Evolutionary conservation across 768 basidiomycete genomes (phyloP), one percentile per base, ranked within the genome.

Genomic region (Zangia roseola): DNA sequence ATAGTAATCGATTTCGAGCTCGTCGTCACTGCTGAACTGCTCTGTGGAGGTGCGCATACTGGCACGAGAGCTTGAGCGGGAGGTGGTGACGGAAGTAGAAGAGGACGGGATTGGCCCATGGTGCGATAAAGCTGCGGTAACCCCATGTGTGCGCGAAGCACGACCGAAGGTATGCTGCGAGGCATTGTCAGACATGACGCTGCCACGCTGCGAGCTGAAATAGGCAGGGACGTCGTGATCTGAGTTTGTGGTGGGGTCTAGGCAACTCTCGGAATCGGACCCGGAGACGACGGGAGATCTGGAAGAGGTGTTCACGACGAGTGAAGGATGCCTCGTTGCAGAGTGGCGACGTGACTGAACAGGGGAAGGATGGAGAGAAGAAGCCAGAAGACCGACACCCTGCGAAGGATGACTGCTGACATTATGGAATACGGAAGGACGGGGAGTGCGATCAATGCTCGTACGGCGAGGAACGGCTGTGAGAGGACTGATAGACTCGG

Each of bases 81-180:
- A 70, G 19, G 69, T 70, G 39, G 71, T 56, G 51, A 74, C 56
- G 19, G 76, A 79, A 28, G 71, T 70, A 23, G 73, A 73, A 21
- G 73, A 64, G 31, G 65, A 74, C 6, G 77, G 76, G 16, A 69
- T 68, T 14, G 49, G 49, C 37, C 55, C 56, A 57, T 62, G 60
- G 43, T 52, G 64, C 17, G 45, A 59, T 37, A 50, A 26, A 35
- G 63, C 53, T 53, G 55, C 54, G 38, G 24, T 51, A 28, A 50
- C 50, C 43, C 60, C 54, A 50, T 59, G 58, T 30, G 52, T 31
- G 47, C 62, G 55, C 37, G 73, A 74, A 10, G 74, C 75, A 43
- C 62, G 68, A 46, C 76, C 81, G 48, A 79, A 79, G 1, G 78
- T 79, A 55, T 77, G 70, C 49, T 69, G 72, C 13, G 78, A 81